Evolutionary conservation across 768 basidiomycete genomes (phyloP), one percentile per base, ranked within the genome.

Genomic region (Cyclocybe cylindracea): DNA sequence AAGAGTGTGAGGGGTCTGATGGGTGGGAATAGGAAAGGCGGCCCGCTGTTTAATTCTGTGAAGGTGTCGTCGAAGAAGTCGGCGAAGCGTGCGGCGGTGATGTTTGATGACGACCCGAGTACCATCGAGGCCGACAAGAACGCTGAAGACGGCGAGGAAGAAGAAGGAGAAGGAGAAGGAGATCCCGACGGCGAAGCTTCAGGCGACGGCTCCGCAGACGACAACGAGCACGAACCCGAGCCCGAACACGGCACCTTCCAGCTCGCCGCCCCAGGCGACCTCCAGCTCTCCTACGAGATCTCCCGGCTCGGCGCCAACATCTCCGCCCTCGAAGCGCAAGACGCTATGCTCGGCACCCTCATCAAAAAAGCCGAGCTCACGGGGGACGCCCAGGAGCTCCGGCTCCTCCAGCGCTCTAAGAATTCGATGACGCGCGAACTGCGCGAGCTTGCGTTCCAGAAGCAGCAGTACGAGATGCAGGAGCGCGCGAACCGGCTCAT

Each of bases 331-430:
- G 83, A 91, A 57, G 78, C 83, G 1, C 97, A 98, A 60, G 88
- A 91, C 49, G 70, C 79, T 34, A 89, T 93, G 74, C 79, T 99
- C 4, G 87, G 91, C 53, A 89, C 86, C 1, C 74, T 98, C 39
- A 92, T 97, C 62, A 91, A 91, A 61, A 95, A 96, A 66, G 97
- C 97, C 1, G 97, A 98, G 63, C 73, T 98, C 36, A 92, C 91
- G 4, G 97, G 95, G 0, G 94, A 92, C 63, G 84, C 82, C 1
- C 86, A 89, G 60, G 95, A 98, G 68, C 79, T 96, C 16, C 81
- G 80, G 51, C 78, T 98, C 39, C 81, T 98, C 43, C 82, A 76
- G 53, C 89, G 84, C 61, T 95, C 94, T 2, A 91, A 89, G 65
- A 79, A 86, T 7, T 83, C 91, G 0, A 82, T 98, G 73, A 82